Base-by-base conservation (phyloP, 495 filamentous ascomycete genomes). In the Bathelium albidoporum region DNA sequence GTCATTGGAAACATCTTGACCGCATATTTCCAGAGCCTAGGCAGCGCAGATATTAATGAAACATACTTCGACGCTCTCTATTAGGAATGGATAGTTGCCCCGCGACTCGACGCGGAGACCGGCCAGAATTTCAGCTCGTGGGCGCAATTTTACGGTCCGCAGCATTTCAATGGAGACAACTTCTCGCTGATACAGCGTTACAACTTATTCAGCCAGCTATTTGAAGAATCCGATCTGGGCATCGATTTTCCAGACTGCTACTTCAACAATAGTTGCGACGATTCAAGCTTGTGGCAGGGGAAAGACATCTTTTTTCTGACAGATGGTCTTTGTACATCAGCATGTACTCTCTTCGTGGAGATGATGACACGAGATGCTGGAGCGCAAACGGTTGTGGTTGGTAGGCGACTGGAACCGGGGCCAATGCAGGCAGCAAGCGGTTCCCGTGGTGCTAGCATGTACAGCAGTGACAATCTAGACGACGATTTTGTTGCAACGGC, bases 291-390 rank as follows among this genome's bases (percentile, higher is more conserved):
- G 5, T 87, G 77, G 65, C 60, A 76, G 4, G 72, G 81, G 1
- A 73, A 80, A 22, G 71, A 85, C 63, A 83, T 86, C 44, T 71
- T 82, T 32, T 66, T 83, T 59, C 75, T 83, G 28, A 71, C 77
- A 20, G 80, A 85, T 63, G 77, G 76, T 31, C 61, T 76, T 44
- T 85, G 81, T 67, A 71, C 72, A n/a, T 82, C 77, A 0, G 71
- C 81, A 41, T 85, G 80, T 66, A 71, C 77, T 1, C 68, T 80
- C 11, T 83, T 85, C 68, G 70, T 77, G 28, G 81, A 85, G 69
- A 71, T 80, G 63, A 81, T 85, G 79, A 75, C 59, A 64, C 61
- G 78, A 28, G 61, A 72, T 69, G 78, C 73, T 34, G 79, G 79
- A 41, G 80, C 80, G 7, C 71, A 73, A 7, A 76, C 74, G n/a